Evolutionary conservation across 164 flowering plant genomes (phyloP).

Genomic region (Aristolochia californica): DNA sequence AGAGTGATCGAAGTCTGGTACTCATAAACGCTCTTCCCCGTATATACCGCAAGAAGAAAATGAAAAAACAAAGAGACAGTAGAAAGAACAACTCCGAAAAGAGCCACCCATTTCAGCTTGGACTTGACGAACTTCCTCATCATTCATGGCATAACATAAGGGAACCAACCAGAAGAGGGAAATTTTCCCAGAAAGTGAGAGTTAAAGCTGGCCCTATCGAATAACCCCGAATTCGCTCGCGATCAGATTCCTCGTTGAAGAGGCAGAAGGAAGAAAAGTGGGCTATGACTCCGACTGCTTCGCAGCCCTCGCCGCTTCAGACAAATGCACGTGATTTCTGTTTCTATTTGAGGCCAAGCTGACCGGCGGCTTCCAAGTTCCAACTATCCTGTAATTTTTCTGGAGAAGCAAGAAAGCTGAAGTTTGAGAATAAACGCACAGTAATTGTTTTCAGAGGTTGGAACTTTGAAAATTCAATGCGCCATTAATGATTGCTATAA

Average conservation of each 20-base stretch:
- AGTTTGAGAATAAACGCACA: too few species aligned
- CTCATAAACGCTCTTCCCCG: slow-evolving; percentile 32
- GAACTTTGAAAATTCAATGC: too few species aligned
- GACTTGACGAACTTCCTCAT: slow-evolving; percentile 42
- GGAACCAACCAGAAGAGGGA: neutral
- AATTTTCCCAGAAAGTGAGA: neutral
- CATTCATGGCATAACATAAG: slow-evolving; percentile 2
- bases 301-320: neutral
- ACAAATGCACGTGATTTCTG: too few species aligned
- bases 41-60: slow-evolving; percentile 70
- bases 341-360: too few species aligned
- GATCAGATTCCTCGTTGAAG: neutral
- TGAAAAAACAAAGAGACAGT: slow-evolving; percentile 62
- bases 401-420: too few species aligned
- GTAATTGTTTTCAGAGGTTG: too few species aligned
- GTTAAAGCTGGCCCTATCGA: neutral
- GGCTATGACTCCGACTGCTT: neutral
- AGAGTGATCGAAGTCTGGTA: slow-evolving; percentile 57
- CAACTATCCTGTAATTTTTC: neutral
- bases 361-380: too few species aligned
- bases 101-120: slow-evolving; percentile 66
- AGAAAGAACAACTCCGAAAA: slow-evolving; percentile 66
- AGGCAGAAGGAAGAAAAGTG: neutral
- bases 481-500: too few species aligned
- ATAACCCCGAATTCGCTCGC: neutral